These are phyloP conservation scores for Ascochyta clinopodiicola DNA, from an alignment of 2,329 filamentous ascomycete species.

Conservation along the genomic window DNA sequence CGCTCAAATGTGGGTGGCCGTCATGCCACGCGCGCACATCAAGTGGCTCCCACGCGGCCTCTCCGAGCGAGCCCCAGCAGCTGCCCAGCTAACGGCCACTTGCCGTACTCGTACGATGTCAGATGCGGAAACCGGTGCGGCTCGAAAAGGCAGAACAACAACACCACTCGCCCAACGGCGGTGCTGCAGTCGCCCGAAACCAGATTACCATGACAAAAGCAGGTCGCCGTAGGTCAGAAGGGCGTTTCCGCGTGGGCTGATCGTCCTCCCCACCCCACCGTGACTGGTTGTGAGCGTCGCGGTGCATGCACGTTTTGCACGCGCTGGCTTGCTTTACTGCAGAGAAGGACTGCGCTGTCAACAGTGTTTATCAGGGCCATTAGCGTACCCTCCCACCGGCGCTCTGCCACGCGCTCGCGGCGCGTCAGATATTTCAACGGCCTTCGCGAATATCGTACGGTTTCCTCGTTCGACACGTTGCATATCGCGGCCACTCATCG, in stretches of 20 bases:
- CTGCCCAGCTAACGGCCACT: conserved; percentile 17
- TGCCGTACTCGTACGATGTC: conserved; percentile 5
- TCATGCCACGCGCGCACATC: conserved; percentile 9
- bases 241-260: conserved; percentile 2
- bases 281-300: conserved; percentile 1
- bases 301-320: conserved; percentile 12
- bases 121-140: conserved; percentile 7
- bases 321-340: background rate
- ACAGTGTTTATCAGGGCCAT: background rate
- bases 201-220: background rate
- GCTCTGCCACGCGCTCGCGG: conserved; percentile 10
- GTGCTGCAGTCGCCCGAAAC: conserved; percentile 10
- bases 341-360: conserved; percentile 1
- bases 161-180: background rate
- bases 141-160: background rate
- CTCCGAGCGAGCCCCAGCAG: conserved; percentile 6
- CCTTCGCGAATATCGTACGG: conserved; percentile 15
- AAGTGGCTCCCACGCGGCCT: conserved; percentile 10
- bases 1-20: background rate
- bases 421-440: conserved; percentile 15
- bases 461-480: conserved; percentile 8
- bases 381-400: conserved; percentile 15
- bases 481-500: conserved; percentile 8
- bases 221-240: background rate
- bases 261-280: background rate